Conservation (phyloP, 345 rosid genomes). For the Acer negundo region DNA sequence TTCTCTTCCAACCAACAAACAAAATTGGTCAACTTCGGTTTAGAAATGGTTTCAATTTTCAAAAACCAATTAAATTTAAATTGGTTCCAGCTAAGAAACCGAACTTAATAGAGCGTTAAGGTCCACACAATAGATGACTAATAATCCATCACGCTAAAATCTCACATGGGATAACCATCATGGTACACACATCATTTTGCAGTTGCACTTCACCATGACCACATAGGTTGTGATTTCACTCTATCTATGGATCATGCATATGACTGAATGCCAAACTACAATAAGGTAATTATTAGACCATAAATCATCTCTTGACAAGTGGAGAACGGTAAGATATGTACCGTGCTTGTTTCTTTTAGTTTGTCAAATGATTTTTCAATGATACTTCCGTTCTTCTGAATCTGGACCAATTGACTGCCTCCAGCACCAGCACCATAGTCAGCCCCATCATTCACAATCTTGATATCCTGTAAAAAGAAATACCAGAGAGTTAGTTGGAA, state of each 20-base stretch:
- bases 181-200: not conserved
- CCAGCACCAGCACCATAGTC: conserved; percentile 35
- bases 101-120: not conserved
- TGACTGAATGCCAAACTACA: not conserved
- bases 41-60: not conserved
- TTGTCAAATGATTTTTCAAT: conserved; percentile 79
- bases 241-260: not conserved
- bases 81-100: conserved; percentile 2
- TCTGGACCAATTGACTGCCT: conserved; percentile 46
- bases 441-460: conserved; percentile 33
- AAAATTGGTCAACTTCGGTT: not conserved
- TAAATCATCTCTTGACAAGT: not conserved
- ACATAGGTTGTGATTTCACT: not conserved
- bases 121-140: not conserved
- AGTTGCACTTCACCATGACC: not conserved
- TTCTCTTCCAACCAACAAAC: not conserved
- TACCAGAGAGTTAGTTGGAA: conserved; percentile 20
- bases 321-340: conserved; percentile 33
- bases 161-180: not conserved
- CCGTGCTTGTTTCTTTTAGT: conserved; percentile 81
- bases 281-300: not conserved
- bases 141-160: not conserved
- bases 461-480: conserved; percentile 49
- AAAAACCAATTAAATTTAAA: conserved; percentile 3
- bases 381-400: conserved; percentile 63